Evolutionary conservation across 2,329 filamentous ascomycete species (phyloP).

Genomic region (Clathrospora elynae): DNA sequence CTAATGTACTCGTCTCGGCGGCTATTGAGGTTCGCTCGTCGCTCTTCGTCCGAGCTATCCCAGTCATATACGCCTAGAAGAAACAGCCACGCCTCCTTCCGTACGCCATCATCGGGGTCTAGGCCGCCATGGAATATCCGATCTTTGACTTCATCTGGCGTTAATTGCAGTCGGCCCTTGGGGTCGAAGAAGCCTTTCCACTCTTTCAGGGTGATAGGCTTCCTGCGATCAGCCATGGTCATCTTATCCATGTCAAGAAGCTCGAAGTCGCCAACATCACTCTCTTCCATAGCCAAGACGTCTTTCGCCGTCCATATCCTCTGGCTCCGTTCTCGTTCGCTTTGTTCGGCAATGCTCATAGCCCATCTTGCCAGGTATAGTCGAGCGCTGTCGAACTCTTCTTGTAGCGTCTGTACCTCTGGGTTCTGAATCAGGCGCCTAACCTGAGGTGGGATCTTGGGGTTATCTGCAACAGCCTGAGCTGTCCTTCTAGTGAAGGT

Average conservation of each 20-base stretch:
- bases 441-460: slow-evolving; percentile 86
- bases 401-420: slow-evolving; percentile 91
- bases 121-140: slow-evolving; percentile 95
- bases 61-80: slow-evolving; percentile 89
- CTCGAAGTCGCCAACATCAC: slow-evolving; percentile 94
- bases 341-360: slow-evolving; percentile 98
- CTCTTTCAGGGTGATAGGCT: slow-evolving; percentile 77
- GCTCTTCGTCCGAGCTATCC: slow-evolving; percentile 86
- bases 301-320: slow-evolving; percentile 93
- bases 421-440: slow-evolving; percentile 83
- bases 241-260: slow-evolving; percentile 80
- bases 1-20: slow-evolving; percentile 91
- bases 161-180: slow-evolving; percentile 77
- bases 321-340: slow-evolving; percentile 82
- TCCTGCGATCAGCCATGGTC: slow-evolving; percentile 76
- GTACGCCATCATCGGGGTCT: slow-evolving; percentile 83
- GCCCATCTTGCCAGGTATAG: slow-evolving; percentile 96
- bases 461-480: slow-evolving; percentile 89
- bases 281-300: slow-evolving; percentile 91
- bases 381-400: slow-evolving; percentile 95
- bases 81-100: slow-evolving; percentile 97
- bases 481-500: slow-evolving; percentile 93
- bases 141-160: slow-evolving; percentile 91
- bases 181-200: slow-evolving; percentile 91
- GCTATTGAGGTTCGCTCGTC: slow-evolving; percentile 80